These are phyloP conservation scores for Podila verticillata DNA, from an alignment of 192 early-diverging fungal species.

Conservation along the genomic window DNA sequence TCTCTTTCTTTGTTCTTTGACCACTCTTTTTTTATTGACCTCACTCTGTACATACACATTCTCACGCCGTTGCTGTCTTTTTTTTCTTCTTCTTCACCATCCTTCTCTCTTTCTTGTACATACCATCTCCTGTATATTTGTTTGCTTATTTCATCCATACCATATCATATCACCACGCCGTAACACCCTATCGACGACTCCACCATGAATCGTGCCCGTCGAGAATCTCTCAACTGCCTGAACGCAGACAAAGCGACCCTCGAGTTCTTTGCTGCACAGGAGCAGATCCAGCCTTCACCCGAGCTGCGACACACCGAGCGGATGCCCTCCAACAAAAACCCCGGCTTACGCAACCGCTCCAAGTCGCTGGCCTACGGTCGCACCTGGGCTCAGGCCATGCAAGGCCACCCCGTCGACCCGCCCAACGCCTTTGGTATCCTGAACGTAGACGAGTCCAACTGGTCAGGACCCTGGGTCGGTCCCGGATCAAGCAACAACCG, in stretches of 20 bases:
- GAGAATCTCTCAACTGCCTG: constrained; percentile 49
- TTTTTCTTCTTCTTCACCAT: background rate
- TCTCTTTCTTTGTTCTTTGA: background rate
- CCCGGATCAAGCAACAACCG: background rate
- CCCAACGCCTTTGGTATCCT: constrained; percentile 24
- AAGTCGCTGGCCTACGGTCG: constrained; percentile 42
- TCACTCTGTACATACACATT: no score
- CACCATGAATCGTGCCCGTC: constrained; percentile 46
- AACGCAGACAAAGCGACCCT: constrained; percentile 51
- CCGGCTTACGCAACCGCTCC: constrained; percentile 14
- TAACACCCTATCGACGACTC: background rate
- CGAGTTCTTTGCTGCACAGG: constrained; percentile 40
- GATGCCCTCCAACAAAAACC: background rate
- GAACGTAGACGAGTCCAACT: constrained; percentile 20
- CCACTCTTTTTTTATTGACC: no score
- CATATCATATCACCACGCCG: background rate
- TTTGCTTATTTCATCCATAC: background rate
- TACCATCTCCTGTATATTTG: background rate
- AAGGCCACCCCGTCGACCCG: constrained; percentile 31
- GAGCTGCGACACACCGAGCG: background rate
- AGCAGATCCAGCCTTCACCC: constrained; percentile 36
- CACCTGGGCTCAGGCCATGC: constrained; percentile 49
- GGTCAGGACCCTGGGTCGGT: constrained; percentile 18
- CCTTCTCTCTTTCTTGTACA: background rate
- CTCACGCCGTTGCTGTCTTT: no score